Evolutionary conservation across 495 filamentous ascomycete species (phyloP).

Genomic region (Aspergillus bertholletiae): DNA sequence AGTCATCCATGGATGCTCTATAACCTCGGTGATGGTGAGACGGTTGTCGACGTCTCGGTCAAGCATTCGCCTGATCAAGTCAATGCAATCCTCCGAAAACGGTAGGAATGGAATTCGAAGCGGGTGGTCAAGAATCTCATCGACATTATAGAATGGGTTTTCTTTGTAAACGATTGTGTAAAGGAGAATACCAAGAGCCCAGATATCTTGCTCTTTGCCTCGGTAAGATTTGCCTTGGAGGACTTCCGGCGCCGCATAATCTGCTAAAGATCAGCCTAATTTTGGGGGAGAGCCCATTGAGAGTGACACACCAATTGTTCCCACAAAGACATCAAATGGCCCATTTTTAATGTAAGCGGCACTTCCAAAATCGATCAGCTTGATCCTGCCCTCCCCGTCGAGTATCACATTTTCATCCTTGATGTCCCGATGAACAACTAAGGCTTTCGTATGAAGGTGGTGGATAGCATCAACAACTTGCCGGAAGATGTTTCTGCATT

Average conservation of each 20-base stretch:
- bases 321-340: conserved; percentile 98
- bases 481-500: conserved; percentile 91
- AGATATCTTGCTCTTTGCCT: conserved; percentile 96
- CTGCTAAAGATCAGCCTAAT: conserved; percentile 39
- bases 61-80: conserved; percentile 86
- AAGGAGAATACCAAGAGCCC: conserved; percentile 95
- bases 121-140: conserved; percentile 98
- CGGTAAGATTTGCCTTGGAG: conserved; percentile 90
- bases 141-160: conserved; percentile 98
- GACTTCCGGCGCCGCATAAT: conserved; percentile 97
- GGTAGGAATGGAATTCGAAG: conserved; percentile 81
- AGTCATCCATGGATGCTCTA: conserved; percentile 77
- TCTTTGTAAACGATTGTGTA: conserved; percentile 99
- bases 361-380: conserved; percentile 96
- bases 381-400: conserved; percentile 93
- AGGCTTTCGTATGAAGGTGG: conserved; percentile 84
- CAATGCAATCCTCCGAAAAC: conserved; percentile 86
- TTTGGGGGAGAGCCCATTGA: neutral
- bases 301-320: conserved; percentile 80
- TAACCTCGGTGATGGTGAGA: conserved; percentile 75
- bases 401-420: conserved; percentile 98
- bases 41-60: conserved; percentile 81
- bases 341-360: conserved; percentile 98
- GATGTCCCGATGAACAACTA: conserved; percentile 96
- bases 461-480: conserved; percentile 88